These are phyloP conservation scores for Cinnamomum micranthum DNA, from an alignment of 164 flowering plant genomes.

Conservation along the genomic window DNA sequence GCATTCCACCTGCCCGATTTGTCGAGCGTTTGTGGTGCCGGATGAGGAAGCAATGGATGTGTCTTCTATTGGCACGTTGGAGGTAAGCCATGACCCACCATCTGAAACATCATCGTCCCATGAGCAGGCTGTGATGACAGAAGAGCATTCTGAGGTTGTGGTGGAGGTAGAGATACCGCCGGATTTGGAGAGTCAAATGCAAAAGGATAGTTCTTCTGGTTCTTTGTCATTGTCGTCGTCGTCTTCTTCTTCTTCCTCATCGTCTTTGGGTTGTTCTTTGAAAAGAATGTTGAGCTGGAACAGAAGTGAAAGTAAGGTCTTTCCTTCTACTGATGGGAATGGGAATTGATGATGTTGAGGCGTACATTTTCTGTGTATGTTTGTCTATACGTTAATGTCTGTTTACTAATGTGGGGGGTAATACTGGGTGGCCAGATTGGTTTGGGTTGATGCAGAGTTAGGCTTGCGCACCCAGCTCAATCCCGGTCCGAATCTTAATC, in stretches of 20 bases:
- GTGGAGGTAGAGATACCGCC: not conserved
- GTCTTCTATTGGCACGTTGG: not conserved
- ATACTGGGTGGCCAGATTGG: too few relatives aligned
- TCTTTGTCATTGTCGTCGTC: not conserved
- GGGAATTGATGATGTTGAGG: constrained; percentile 7
- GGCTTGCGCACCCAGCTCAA: too few relatives aligned
- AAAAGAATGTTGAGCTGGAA: constrained; percentile 45
- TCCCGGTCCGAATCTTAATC: too few relatives aligned
- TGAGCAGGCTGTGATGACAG: not conserved
- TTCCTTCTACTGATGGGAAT: constrained; percentile 19
- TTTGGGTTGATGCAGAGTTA: too few relatives aligned
- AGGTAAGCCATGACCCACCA: not conserved
- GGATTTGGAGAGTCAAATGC: not conserved
- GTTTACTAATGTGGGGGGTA: too few relatives aligned
- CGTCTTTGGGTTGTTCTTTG: constrained; percentile 27
- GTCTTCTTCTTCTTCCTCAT: constrained; percentile 5
- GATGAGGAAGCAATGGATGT: not conserved
- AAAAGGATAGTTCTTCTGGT: not conserved
- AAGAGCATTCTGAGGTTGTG: not conserved
- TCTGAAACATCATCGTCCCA: not conserved
- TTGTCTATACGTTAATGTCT: not conserved
- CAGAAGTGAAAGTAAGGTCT: constrained; percentile 32
- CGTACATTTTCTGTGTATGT: not conserved
- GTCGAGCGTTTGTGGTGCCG: constrained; percentile 24
- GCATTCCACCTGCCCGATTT: constrained; percentile 56